phyloP scores from a whole-genome alignment of 495 filamentous ascomycete genomes.

The Aspergillus carlsbadensis region DNA sequence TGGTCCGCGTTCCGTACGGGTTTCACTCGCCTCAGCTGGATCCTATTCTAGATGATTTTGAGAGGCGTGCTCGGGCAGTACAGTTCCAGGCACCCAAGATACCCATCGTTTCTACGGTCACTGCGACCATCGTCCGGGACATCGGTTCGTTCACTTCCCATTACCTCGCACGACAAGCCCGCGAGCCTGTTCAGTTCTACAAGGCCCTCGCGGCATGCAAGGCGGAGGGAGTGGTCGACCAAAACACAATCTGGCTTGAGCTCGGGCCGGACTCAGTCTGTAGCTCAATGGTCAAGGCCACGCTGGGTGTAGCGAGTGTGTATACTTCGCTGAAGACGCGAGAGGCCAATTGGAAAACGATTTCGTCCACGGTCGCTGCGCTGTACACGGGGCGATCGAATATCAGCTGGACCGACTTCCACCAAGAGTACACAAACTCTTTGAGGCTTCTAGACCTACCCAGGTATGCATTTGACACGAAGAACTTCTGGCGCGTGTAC shows the following conservation, averaged over 20 bases:
- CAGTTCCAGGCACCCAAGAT: constrained; percentile 32
- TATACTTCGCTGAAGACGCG: not conserved
- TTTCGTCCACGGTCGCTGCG: not conserved
- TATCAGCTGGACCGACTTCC: not conserved
- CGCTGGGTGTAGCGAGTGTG: not conserved
- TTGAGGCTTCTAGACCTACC: not conserved
- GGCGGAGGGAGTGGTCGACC: not conserved
- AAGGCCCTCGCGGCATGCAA: constrained; percentile 20
- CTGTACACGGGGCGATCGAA: not conserved
- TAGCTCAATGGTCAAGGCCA: not conserved
- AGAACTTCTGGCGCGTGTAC: constrained; percentile 7
- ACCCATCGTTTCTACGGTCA: constrained; percentile 34
- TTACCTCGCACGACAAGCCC: constrained; percentile 28
- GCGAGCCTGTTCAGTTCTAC: constrained; percentile 33
- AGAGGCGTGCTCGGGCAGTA: constrained; percentile 31
- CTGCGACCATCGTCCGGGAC: constrained; percentile 16
- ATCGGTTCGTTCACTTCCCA: constrained; percentile 23
- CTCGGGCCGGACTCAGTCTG: constrained; percentile 5
- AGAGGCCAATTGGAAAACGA: not conserved
- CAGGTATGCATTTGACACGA: constrained; percentile 8
- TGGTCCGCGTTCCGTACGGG: constrained; percentile 47
- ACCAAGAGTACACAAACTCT: not conserved
- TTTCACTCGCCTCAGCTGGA: constrained; percentile 53
- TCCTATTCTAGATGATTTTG: constrained; percentile 46
- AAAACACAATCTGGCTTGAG: not conserved